Base-by-base conservation (phyloP, 805 yeast genomes). In the Yueomyces sinensis region DNA sequence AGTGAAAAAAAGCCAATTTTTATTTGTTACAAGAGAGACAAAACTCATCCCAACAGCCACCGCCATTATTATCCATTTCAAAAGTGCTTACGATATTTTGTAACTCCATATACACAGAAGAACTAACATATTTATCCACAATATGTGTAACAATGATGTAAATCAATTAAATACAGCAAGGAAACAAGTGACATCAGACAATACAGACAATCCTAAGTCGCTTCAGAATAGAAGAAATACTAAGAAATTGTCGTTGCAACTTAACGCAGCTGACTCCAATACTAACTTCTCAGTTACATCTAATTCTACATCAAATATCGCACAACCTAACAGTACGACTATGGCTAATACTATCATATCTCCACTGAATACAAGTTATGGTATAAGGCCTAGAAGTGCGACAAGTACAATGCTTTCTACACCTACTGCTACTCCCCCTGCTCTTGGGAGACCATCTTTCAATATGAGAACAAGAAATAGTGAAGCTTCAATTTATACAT, bases 181-280 rank as follows among this genome's bases (percentile, higher is more conserved):
- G n/a, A n/a, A n/a, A n/a, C n/a, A n/a, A n/a, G n/a, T n/a, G n/a
- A n/a, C n/a, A n/a, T n/a, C n/a, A n/a, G n/a, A n/a, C n/a, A n/a
- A n/a, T n/a, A n/a, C n/a, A n/a, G n/a, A n/a, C n/a, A n/a, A n/a
- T n/a, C 24, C 24, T 11, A 22, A 41, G 17, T 43, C 48, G 13
- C 33, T 49, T 19, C 50, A 50, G 30, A 44, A 44, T 5, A 46
- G 53, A 32, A n/a, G n/a, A n/a, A 54, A 54, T 35, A 47, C 58
- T 4, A 54, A 52, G 38, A 54, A 54, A 22, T 35, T 54, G 15
- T 47, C 49, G 16, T 31, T 54, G 29, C 32, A 38, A 25, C 41
- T 48, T 13, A 34, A 33, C 17, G 39, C 33, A 23, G 27, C 37
- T n/a, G 33, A 30, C 11, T 22, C 24, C 24, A 22, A 22, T 22